Evolutionary conservation across 148 eudicot species (phyloP), one percentile per base, ranked within the genome.

Genomic region (Drosera capensis): DNA sequence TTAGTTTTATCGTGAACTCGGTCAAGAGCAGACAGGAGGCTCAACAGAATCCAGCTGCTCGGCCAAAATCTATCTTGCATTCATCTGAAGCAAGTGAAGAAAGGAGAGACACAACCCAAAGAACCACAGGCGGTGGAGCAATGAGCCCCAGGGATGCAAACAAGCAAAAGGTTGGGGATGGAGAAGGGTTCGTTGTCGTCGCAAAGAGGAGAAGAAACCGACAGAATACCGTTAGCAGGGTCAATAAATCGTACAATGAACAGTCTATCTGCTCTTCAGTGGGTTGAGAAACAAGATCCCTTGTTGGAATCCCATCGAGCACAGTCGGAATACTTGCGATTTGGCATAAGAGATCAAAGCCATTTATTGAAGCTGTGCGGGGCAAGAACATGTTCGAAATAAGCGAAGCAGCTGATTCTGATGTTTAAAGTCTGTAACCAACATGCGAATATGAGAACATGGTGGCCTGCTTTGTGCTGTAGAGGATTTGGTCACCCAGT

Each of bases 101-200:
- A 25, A 79, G 77, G 52, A 45, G 50, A 15, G 67, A 45, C 13
- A 57, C 48, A 14, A 59, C 29, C 28, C 19, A 61, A 35, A 67
- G 59, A 36, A 45, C 31, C 8, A 51, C 46, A 20, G 64, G 52
- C 6, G 37, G 25, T 3, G 73, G 77, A 29, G 56, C 23, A 46
- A 18, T 60, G 8, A 59, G 59, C 34, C 12, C 35, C 7, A 53
- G 20, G 7, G 59, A 54, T 28, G 62, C 43, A 29, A 26, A 44
- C 46, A 60, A 55, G 19, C 73, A 64, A 37, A 78, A 75, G 66
- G 51, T 48, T 8, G 73, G 74, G 8, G 93, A 81, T 39, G 74
- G 84, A 13, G 95, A 92, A 64, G 99, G 95, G 4, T 92, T 92
- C 63, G 86, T 85, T 23, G 66, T 79, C 19, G 99, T 92, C 30